These are phyloP conservation scores for Solanum hybrid DNA, from an alignment of 305 asterid species.

Conservation along the genomic window DNA sequence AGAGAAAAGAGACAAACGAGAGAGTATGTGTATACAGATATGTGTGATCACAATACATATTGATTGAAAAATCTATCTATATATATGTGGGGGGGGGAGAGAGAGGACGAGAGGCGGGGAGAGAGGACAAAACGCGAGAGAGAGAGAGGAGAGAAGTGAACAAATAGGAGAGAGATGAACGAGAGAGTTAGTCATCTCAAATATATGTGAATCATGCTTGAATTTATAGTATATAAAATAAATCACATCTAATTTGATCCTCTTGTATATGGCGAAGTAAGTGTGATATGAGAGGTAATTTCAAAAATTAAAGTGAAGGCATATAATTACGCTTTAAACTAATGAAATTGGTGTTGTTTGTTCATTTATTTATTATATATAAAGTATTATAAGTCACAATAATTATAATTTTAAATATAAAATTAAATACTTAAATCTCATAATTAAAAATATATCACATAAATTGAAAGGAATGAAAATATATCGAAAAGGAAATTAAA, in stretches of 20 bases:
- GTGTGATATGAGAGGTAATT: not conserved
- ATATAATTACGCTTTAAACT: not conserved
- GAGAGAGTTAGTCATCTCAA: not conserved
- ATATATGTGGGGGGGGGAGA: no score
- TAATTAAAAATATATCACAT: no score
- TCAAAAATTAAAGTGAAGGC: not conserved
- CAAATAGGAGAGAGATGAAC: not conserved
- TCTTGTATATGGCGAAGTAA: not conserved
- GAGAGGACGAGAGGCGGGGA: not conserved
- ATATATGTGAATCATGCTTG: no score
- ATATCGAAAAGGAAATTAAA: no score
- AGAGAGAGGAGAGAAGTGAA: not conserved
- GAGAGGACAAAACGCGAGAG: no score
- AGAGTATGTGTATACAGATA: not conserved
- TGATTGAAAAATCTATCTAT: not conserved
- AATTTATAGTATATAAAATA: not conserved
- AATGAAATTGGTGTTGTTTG: not conserved
- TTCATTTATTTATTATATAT: not conserved
- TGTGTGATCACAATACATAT: not conserved
- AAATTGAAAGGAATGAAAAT: no score
- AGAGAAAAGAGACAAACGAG: not conserved
- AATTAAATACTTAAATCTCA: no score
- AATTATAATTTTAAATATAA: no score
- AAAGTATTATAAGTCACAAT: not conserved
- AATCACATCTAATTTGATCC: not conserved